Evolutionary conservation across 495 filamentous ascomycete species (phyloP), one percentile per base, ranked within the genome.

Genomic region (Xylaria intraflava): DNA sequence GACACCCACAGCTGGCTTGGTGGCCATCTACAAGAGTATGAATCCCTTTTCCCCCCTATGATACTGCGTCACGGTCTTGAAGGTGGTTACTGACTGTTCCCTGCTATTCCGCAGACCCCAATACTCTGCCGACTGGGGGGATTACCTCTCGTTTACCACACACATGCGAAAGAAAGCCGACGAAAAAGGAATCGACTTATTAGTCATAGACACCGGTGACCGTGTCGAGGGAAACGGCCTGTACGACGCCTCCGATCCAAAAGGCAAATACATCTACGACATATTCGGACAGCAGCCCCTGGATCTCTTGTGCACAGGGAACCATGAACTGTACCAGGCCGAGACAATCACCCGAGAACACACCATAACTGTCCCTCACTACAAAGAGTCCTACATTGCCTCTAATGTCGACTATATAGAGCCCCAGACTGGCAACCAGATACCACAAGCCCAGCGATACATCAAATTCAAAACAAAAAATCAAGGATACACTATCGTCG

Each of bases 1-100:
- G 88, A 95, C 71, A 92, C 86, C 17, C 93, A 98, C 74, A 90
- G 94, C 59, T 98, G 93, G 93, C 83, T 92, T 60, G 90, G 81
- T 8, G 93, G 93, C 22, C 93, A 98, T 78, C 72, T 97, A 6
- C 85, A 88, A 71, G 93, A 98, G 83, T 87, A 74, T 56, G 73
- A 43, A 6, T 31, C 1, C 45, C 6, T 38, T 17, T 24, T 31
- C 38, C 30, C 22, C 17, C 36, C 46, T 11, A 36, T 17, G 10
- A 27, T 47, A 11, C 9, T 16, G 27, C 6, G 38, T 16, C 24
- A 19, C 17, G n/a, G 33, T 16, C 19, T 1, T 2, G 22, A 19
- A 20, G 3, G 1, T 24, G 23, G n/a, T 20, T 19, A 31, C 45
- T 49, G 14, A 42, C 12, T 36, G 47, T 31, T 50, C 43, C 11